Evolutionary conservation across 139 green algal species (phyloP).

Genomic region (Chlorella sp.): DNA sequence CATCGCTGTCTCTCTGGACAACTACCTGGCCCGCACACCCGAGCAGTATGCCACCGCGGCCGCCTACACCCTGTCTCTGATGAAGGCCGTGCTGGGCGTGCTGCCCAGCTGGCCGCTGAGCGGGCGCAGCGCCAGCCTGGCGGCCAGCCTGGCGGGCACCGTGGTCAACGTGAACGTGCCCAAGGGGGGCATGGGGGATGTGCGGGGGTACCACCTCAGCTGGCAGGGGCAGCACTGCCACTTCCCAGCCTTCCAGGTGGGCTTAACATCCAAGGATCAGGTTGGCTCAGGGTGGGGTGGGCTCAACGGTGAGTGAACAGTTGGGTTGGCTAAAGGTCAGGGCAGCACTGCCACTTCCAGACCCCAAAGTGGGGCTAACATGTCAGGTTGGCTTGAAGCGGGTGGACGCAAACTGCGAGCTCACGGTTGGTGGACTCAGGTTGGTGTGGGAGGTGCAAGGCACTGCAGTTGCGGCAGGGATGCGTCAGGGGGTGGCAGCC

Average conservation of each 20-base stretch:
- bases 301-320: not conserved
- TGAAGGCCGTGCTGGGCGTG: slow-evolving; percentile 56
- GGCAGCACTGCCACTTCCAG: no score
- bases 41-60: slow-evolving; percentile 66
- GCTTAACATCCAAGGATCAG: not conserved
- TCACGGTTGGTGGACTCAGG: no score
- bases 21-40: slow-evolving; percentile 59
- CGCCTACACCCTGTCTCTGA: slow-evolving; percentile 42
- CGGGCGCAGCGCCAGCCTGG: not conserved
- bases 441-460: no score
- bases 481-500: no score
- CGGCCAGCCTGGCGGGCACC: slow-evolving; percentile 23
- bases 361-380: no score
- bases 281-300: no score
- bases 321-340: no score
- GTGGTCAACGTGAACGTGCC: slow-evolving; percentile 62
- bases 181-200: not conserved
- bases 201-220: slow-evolving; percentile 40
- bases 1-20: slow-evolving; percentile 75
- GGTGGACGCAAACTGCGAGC: no score
- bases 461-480: no score
- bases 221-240: slow-evolving; percentile 46
- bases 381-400: no score
- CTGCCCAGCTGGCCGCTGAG: slow-evolving; percentile 18
- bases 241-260: slow-evolving; percentile 13